Percentiles rank a stretch among this genome's conserved stretches.
phyloP scores from a whole-genome alignment of 2,329 filamentous ascomycete genomes.

The Aplosporella prunicola region DNA sequence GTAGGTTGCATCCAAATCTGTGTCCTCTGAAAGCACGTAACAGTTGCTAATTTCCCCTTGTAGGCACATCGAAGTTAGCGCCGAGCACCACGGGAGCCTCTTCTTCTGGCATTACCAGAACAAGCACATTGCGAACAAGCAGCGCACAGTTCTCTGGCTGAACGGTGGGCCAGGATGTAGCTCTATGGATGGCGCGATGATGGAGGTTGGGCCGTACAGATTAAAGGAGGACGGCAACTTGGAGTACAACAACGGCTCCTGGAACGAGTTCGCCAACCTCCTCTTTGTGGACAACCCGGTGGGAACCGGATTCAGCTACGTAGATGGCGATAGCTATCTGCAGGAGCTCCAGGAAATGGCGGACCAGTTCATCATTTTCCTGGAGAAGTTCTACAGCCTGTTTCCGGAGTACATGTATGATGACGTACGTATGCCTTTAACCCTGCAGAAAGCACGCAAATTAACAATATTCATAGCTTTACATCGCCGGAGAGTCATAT shows the following conservation, averaged over 20 bases:
- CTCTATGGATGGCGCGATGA: constrained; percentile 91
- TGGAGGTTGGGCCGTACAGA: constrained; percentile 92
- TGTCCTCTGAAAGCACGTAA: constrained; percentile 5
- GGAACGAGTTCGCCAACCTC: constrained; percentile 96
- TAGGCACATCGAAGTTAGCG: constrained; percentile 84
- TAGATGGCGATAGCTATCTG: constrained; percentile 78
- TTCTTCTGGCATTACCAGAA: constrained; percentile 99
- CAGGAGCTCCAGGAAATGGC: constrained; percentile 85
- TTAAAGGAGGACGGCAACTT: constrained; percentile 65
- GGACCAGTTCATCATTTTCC: constrained; percentile 72
- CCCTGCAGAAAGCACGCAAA: constrained; percentile 14
- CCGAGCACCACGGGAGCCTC: constrained; percentile 79
- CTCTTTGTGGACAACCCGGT: constrained; percentile 97
- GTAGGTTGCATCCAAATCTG: constrained; percentile 49
- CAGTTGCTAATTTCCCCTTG: neutral
- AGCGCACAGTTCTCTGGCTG: constrained; percentile 89
- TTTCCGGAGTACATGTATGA: constrained; percentile 89
- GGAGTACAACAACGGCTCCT: constrained; percentile 81
- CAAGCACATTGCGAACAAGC: constrained; percentile 82
- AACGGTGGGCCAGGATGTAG: constrained; percentile 96
- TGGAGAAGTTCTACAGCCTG: constrained; percentile 82
- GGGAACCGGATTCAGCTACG: constrained; percentile 92
- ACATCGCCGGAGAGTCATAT: constrained; percentile 91
- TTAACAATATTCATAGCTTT: constrained; percentile 51
- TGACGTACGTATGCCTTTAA: constrained; percentile 57